Conservation (phyloP, 257 asterid species). For the Solanum pennellii region DNA sequence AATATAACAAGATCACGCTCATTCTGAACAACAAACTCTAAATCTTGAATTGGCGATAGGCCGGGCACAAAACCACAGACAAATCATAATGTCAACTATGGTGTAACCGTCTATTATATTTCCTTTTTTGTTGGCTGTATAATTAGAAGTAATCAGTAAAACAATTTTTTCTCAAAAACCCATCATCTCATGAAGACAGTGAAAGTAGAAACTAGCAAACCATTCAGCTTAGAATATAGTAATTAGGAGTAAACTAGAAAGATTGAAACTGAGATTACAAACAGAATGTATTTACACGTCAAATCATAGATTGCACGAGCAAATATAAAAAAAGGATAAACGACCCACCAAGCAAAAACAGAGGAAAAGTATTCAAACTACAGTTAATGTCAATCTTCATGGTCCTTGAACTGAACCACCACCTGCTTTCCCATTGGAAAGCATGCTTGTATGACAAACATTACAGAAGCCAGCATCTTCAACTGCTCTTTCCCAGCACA, state of each 20-base stretch:
- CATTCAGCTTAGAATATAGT: background rate
- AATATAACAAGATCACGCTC: background rate
- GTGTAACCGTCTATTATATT: background rate
- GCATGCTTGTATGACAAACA: background rate
- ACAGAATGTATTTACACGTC: constrained; percentile 5
- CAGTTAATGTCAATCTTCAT: background rate
- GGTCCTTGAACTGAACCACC: background rate
- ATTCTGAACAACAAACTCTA: background rate
- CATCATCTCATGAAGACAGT: background rate
- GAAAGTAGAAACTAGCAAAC: background rate
- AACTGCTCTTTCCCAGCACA: background rate
- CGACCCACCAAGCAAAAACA: background rate
- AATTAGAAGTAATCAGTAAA: background rate
- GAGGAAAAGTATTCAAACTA: background rate
- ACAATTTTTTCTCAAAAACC: background rate
- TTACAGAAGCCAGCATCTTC: background rate
- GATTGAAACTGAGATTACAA: background rate
- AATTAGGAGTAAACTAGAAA: background rate
- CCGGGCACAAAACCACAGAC: background rate
- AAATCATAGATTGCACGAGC: constrained; percentile 4
- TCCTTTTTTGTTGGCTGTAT: background rate
- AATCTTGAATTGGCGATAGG: background rate
- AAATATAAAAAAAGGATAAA: background rate
- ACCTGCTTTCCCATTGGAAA: background rate
- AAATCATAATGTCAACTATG: background rate